These are phyloP conservation scores for Singerocomus inundabilis DNA, from an alignment of 1,284 basidiomycete species.

Conservation along the genomic window DNA sequence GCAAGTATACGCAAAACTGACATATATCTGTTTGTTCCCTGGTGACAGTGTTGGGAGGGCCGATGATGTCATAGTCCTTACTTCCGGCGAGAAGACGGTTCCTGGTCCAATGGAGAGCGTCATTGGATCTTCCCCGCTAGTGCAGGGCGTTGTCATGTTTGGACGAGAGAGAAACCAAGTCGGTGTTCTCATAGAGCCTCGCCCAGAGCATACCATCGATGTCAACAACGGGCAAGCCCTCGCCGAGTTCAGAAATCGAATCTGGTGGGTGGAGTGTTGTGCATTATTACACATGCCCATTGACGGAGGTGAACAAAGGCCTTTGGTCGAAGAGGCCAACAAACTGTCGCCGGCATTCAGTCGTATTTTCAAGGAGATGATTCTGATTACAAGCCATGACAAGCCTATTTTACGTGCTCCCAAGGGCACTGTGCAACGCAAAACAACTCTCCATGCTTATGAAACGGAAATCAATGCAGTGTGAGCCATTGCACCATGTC, in stretches of 20 bases:
- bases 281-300: no score
- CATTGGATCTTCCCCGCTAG: neutral
- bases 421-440: conserved; percentile 4
- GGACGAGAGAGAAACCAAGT: neutral
- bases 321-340: conserved; percentile 5
- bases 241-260: neutral
- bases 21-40: neutral
- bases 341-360: neutral
- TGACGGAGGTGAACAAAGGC: neutral
- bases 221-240: neutral
- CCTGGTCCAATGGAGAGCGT: neutral
- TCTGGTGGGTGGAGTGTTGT: neutral
- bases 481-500: no score
- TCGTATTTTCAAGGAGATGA: conserved; percentile 4
- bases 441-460: neutral
- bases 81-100: neutral
- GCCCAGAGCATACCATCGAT: neutral
- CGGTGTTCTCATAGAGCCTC: neutral
- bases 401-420: conserved; percentile 4
- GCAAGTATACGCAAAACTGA: no score
- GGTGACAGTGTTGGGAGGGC: neutral
- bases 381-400: neutral
- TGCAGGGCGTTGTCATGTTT: neutral
- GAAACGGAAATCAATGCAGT: conserved; percentile 1
- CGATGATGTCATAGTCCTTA: neutral